Evolutionary conservation across 2,329 filamentous ascomycete species (phyloP).

Genomic region (Nannizziopsis barbatae): DNA sequence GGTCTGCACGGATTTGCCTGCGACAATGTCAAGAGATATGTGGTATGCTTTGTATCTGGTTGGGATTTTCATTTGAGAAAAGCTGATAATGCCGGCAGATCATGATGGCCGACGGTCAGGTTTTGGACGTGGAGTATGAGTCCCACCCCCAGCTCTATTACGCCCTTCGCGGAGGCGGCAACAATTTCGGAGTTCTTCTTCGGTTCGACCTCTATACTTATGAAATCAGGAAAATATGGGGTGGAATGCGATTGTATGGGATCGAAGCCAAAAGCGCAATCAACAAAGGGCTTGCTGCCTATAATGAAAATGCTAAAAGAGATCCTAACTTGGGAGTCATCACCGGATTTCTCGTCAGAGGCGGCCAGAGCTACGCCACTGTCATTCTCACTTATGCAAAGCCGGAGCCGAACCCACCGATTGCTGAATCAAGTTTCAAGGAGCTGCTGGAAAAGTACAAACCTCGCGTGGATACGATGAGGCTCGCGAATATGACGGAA

Average conservation of each 20-base stretch:
- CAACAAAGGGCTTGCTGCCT: background rate
- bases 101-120: slow-evolving; percentile 32
- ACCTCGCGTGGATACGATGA: background rate
- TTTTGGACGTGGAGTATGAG: slow-evolving; percentile 27
- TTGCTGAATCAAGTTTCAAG: slow-evolving; percentile 26
- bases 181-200: slow-evolving; percentile 34
- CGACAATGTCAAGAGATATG: slow-evolving; percentile 28
- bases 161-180: slow-evolving; percentile 38
- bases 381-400: slow-evolving; percentile 25
- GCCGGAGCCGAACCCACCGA: slow-evolving; percentile 6
- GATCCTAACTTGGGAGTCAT: slow-evolving; percentile 23
- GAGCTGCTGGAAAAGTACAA: slow-evolving; percentile 1
- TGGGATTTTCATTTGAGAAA: too few relatives aligned
- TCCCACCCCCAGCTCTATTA: slow-evolving; percentile 40
- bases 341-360: slow-evolving; percentile 26
- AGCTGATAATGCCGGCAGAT: slow-evolving; percentile 15
- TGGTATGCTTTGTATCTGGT: slow-evolving; percentile 16
- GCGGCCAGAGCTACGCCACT: slow-evolving; percentile 22
- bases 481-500: slow-evolving; percentile 5
- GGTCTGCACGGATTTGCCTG: slow-evolving; percentile 27
- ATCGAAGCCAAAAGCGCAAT: slow-evolving; percentile 1
- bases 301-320: slow-evolving; percentile 4
- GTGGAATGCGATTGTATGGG: slow-evolving; percentile 26
- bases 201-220: slow-evolving; percentile 28
- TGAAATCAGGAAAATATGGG: slow-evolving; percentile 30